These are phyloP conservation scores for Nepenthes mirabilis DNA, from an alignment of 148 eudicot species.

Conservation along the genomic window DNA sequence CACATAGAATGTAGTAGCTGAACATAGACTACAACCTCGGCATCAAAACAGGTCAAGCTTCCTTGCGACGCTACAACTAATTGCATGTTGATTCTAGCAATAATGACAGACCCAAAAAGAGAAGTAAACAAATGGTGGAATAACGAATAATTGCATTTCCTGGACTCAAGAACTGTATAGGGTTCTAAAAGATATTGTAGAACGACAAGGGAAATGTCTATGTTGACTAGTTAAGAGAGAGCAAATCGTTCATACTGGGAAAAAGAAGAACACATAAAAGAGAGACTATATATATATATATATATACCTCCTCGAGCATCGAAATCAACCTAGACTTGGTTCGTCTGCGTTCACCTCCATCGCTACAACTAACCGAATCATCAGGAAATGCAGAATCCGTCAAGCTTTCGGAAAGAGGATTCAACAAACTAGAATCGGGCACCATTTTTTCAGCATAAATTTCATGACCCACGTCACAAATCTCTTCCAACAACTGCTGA, in stretches of 20 bases:
- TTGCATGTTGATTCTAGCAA: no score
- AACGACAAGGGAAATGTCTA: no score
- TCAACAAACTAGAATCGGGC: constrained; percentile 9
- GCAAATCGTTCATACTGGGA: not conserved
- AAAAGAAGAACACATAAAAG: not conserved
- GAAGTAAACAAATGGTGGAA: no score
- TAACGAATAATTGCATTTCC: no score
- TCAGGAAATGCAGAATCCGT: constrained; percentile 1
- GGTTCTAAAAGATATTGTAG: no score
- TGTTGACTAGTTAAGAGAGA: no score
- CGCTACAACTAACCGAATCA: not conserved
- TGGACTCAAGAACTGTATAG: no score
- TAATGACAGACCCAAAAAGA: no score
- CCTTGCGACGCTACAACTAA: no score
- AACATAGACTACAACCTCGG: no score
- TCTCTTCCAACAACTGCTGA: constrained; percentile 55
- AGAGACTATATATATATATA: not conserved
- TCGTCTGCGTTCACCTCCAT: constrained; percentile 1
- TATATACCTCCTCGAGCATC: constrained; percentile 55
- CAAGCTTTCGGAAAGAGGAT: not conserved
- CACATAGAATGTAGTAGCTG: no score
- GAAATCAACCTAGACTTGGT: constrained; percentile 14
- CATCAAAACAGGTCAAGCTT: no score
- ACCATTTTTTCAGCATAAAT: constrained; percentile 2
- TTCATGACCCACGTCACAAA: constrained; percentile 7